Conservation (phyloP, 768 basidiomycete genomes). For the Lactarius trivialis region DNA sequence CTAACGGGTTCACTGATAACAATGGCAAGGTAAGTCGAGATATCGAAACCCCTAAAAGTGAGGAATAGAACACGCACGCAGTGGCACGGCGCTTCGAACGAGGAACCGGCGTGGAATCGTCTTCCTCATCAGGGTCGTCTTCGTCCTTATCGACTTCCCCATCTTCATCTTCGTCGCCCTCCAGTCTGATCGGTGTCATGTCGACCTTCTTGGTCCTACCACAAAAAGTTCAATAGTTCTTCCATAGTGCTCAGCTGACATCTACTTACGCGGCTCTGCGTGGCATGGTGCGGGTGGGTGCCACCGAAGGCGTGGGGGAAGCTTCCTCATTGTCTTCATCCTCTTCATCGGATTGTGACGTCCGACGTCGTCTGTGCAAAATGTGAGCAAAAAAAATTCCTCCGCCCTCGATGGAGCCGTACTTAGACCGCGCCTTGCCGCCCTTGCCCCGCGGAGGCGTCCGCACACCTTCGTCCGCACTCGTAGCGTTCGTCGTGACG, state of each 20-base stretch:
- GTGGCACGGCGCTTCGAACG: conserved; percentile 3
- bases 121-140: conserved; percentile 12
- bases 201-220: conserved; percentile 21
- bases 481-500: conserved; percentile 39
- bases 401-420: neutral
- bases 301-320: conserved; percentile 33
- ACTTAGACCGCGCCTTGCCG: conserved; percentile 32
- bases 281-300: conserved; percentile 48
- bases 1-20: neutral
- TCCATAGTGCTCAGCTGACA: conserved; percentile 29
- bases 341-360: conserved; percentile 48
- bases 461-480: conserved; percentile 26
- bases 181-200: conserved; percentile 23
- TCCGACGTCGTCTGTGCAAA: conserved; percentile 42
- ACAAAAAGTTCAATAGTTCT: conserved; percentile 27
- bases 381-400: neutral
- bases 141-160: conserved; percentile 25
- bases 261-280: conserved; percentile 52
- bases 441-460: conserved; percentile 30
- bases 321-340: conserved; percentile 27
- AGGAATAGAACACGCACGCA: neutral
- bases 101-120: conserved; percentile 21
- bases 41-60: neutral
- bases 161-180: conserved; percentile 31
- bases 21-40: neutral